Evolutionary conservation across 495 filamentous ascomycete species (phyloP).

Genomic region (Aspergillus indologenus): DNA sequence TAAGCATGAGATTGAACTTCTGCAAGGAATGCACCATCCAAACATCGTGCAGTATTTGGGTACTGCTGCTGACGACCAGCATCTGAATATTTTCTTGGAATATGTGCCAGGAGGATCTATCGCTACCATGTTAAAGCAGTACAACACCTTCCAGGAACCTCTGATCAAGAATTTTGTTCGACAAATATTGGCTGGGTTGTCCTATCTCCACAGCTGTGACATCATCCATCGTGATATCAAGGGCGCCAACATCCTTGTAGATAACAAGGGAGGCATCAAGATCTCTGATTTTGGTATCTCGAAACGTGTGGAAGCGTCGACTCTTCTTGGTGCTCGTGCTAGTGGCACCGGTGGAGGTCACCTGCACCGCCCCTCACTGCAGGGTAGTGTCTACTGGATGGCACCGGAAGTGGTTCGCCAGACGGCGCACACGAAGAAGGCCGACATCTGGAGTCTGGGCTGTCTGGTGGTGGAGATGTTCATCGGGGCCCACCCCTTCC

Average conservation of each 20-base stretch:
- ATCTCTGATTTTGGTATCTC: slow-evolving; percentile 99
- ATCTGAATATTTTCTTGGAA: slow-evolving; percentile 99
- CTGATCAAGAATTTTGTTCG: slow-evolving; percentile 95
- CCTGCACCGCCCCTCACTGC: slow-evolving; percentile 83
- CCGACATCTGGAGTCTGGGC: slow-evolving; percentile 98
- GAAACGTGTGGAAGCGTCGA: slow-evolving; percentile 87
- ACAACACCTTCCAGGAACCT: slow-evolving; percentile 89
- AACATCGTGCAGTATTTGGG: slow-evolving; percentile 99
- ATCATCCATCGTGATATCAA: slow-evolving; percentile 99
- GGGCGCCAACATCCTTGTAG: slow-evolving; percentile 96
- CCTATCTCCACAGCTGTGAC: slow-evolving; percentile 88
- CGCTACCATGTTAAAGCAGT: slow-evolving; percentile 95
- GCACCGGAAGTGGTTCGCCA: slow-evolving; percentile 97
- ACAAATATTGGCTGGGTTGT: slow-evolving; percentile 92
- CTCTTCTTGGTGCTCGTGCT: slow-evolving; percentile 55
- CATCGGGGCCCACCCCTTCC: slow-evolving; percentile 93
- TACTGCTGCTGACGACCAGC: slow-evolving; percentile 82
- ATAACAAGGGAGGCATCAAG: slow-evolving; percentile 98
- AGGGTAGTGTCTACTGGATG: slow-evolving; percentile 99
- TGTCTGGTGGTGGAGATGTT: slow-evolving; percentile 99
- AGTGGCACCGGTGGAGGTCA: slow-evolving; percentile 50
- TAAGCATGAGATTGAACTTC: slow-evolving; percentile 90
- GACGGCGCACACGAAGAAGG: slow-evolving; percentile 96
- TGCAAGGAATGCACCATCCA: slow-evolving; percentile 90
- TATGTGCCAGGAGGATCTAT: slow-evolving; percentile 98